Conservation (phyloP, 495 filamentous ascomycete genomes). For the Hypomontagnella monticulosa region DNA sequence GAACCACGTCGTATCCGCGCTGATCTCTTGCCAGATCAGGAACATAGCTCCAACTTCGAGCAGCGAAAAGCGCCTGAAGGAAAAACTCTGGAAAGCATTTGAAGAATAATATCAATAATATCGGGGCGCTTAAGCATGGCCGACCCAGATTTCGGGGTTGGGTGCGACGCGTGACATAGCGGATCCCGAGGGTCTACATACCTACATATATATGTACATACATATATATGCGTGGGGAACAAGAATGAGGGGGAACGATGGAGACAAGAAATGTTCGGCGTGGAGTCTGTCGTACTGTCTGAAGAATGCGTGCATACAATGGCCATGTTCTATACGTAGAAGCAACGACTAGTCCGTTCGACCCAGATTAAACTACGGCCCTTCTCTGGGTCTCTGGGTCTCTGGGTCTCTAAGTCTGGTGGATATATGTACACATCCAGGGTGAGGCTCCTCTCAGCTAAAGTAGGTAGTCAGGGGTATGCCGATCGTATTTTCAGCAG, state of each 20-base stretch:
- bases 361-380: not conserved
- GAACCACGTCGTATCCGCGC: too few relatives aligned
- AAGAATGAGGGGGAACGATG: too few relatives aligned
- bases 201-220: not conserved
- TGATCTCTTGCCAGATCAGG: too few relatives aligned
- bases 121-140: not conserved
- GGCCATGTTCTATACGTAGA: not conserved
- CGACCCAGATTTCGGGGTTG: conserved; percentile 4
- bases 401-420: conserved; percentile 20
- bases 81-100: too few relatives aligned
- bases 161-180: not conserved
- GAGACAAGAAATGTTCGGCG: too few relatives aligned
- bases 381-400: conserved; percentile 18
- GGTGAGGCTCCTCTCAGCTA: conserved; percentile 11
- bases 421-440: not conserved
- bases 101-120: too few relatives aligned
- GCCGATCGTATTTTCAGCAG: too few relatives aligned
- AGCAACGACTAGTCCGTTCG: not conserved
- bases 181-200: not conserved
- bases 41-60: too few relatives aligned
- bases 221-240: not conserved
- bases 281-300: too few relatives aligned
- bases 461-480: not conserved
- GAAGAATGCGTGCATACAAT: too few relatives aligned
- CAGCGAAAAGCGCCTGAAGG: too few relatives aligned